Evolutionary conservation across 495 filamentous ascomycete genomes (phyloP).

Genomic region (Podospora pseudocomata): DNA sequence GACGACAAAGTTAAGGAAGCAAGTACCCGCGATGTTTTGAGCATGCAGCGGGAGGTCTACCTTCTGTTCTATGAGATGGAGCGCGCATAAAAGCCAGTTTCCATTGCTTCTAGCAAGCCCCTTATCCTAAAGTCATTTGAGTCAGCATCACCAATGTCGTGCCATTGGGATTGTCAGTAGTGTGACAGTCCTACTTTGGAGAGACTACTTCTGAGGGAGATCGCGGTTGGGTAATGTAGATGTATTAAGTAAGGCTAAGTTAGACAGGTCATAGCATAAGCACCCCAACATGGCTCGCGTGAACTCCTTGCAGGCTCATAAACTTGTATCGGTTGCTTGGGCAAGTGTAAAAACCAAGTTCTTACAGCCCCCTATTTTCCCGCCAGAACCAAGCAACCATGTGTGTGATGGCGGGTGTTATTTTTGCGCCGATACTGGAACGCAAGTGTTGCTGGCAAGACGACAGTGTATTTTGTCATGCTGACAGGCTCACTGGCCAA

Average conservation of each 20-base stretch:
- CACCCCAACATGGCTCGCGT: background rate
- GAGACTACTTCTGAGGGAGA: too few relatives aligned
- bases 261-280: background rate
- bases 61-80: constrained; percentile 93
- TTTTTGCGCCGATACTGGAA: background rate
- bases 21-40: constrained; percentile 83
- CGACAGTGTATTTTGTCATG: background rate
- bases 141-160: background rate
- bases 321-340: too few relatives aligned
- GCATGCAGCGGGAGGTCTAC: constrained; percentile 95
- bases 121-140: background rate
- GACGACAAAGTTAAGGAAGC: constrained; percentile 96
- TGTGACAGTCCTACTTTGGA: too few relatives aligned
- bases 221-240: too few relatives aligned
- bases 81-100: background rate
- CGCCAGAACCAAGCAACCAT: too few relatives aligned
- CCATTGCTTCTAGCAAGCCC: background rate
- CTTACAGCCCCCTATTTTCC: too few relatives aligned
- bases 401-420: background rate
- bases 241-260: too few relatives aligned
- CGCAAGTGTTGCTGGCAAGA: background rate
- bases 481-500: constrained; percentile 37
- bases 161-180: too few relatives aligned
- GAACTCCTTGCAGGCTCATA: background rate
- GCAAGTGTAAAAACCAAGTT: too few relatives aligned